Evolutionary conservation across 768 basidiomycete species (phyloP).

Genomic region (Exidia glandulosa): DNA sequence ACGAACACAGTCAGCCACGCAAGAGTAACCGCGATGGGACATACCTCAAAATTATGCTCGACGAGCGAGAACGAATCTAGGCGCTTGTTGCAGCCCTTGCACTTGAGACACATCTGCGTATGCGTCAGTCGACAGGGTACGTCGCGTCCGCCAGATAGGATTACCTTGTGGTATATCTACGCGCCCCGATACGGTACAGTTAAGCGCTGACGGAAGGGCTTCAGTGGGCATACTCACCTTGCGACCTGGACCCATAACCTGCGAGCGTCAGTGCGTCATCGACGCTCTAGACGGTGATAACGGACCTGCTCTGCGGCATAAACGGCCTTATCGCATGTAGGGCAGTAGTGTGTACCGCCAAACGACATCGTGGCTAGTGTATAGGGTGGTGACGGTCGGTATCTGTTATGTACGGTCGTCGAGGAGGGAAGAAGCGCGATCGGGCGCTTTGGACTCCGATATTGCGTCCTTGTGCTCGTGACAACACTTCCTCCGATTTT

Average conservation of each 20-base stretch:
- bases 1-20: neutral
- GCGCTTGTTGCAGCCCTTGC: slow-evolving; percentile 63
- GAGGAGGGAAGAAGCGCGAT: too few relatives aligned
- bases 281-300: neutral
- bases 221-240: slow-evolving; percentile 41
- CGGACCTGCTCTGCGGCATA: slow-evolving; percentile 83
- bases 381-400: too few relatives aligned
- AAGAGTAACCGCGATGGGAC: slow-evolving; percentile 13
- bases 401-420: too few relatives aligned
- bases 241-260: slow-evolving; percentile 81
- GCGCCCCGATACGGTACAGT: neutral
- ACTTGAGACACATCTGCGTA: slow-evolving; percentile 65
- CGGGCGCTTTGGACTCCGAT: too few relatives aligned
- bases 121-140: slow-evolving; percentile 2
- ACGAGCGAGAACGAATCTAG: slow-evolving; percentile 67
- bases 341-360: slow-evolving; percentile 60
- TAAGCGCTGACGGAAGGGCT: too few relatives aligned
- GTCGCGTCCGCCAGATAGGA: neutral
- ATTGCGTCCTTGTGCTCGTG: too few relatives aligned
- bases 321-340: slow-evolving; percentile 62
- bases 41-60: slow-evolving; percentile 74
- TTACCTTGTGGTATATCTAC: slow-evolving; percentile 73
- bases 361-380: slow-evolving; percentile 21
- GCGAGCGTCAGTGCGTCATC: neutral
- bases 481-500: too few relatives aligned